Evolutionary conservation across 2,329 filamentous ascomycete species (phyloP).

Genomic region (Gnomoniopsis smithogilvyi): DNA sequence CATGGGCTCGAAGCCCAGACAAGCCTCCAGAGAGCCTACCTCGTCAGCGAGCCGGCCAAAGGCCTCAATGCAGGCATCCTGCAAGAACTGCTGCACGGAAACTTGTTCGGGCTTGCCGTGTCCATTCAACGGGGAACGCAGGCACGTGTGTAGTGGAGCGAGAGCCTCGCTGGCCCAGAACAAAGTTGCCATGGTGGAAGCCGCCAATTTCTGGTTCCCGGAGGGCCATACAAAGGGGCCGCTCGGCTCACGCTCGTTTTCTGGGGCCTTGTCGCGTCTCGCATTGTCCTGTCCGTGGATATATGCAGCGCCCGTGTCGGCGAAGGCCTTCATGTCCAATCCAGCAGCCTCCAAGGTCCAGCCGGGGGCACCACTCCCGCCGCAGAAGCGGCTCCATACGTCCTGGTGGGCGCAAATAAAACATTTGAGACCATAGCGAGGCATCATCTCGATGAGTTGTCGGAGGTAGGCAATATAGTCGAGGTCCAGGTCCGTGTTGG

Average conservation of each 20-base stretch:
- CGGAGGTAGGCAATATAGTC: slow-evolving; percentile 37
- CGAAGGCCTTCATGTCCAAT: slow-evolving; percentile 35
- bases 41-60: slow-evolving; percentile 33
- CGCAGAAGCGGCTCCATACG: slow-evolving; percentile 40
- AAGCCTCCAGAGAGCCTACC: slow-evolving; percentile 30
- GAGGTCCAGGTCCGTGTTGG: slow-evolving; percentile 30
- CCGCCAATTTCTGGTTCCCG: slow-evolving; percentile 35
- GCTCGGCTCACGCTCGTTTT: slow-evolving; percentile 30
- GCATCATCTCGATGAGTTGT: slow-evolving; percentile 34
- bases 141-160: slow-evolving; percentile 22
- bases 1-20: slow-evolving; percentile 38
- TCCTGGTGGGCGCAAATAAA: slow-evolving; percentile 42
- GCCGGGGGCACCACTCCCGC: slow-evolving; percentile 38
- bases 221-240: slow-evolving; percentile 36
- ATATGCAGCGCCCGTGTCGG: slow-evolving; percentile 28
- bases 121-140: slow-evolving; percentile 3
- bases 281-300: slow-evolving; percentile 33
- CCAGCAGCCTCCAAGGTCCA: slow-evolving; percentile 40
- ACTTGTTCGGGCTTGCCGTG: slow-evolving; percentile 9
- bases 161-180: slow-evolving; percentile 27
- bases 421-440: slow-evolving; percentile 35
- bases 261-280: slow-evolving; percentile 22
- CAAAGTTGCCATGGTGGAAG: slow-evolving; percentile 28
- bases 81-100: slow-evolving; percentile 28
- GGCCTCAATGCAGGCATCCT: slow-evolving; percentile 31